Base-by-base conservation (phyloP, 1,139 yeast species). In the Candida tropicalis region DNA sequence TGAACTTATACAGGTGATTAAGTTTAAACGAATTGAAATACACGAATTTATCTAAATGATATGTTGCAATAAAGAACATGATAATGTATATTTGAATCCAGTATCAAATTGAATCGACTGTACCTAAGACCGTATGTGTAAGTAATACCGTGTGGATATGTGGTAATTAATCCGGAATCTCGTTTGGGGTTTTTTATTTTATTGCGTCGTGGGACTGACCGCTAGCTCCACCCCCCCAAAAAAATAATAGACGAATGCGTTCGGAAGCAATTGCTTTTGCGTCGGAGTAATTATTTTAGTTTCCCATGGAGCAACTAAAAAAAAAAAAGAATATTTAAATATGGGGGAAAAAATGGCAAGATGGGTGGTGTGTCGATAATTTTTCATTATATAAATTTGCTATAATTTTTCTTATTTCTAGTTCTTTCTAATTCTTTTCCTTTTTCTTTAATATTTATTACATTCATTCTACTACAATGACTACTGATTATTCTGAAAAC, bases 401-500 rank as follows among this genome's bases (percentile, higher is more conserved):
- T 20, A 20, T 9, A 20, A 29, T 9, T 33, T 25, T 20, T 16
- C 38, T 11, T 17, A 11, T 17, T 10, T 26, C 20, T 26, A 16
- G 11, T 31, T 15, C 34, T 17, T 18, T n/a, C 7, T 15, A 5
- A 4, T 28, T 9, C 16, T 28, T 16, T 5, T 12, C 7, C 4
- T 3, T 13, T 16, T 28, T 2, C 5, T 26, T 12, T 7, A n/a
- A 4, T 12, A 26, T 12, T 29, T 12, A 12, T n/a, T 27, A 16
- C 35, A 23, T 5, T 28, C 13, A 12, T 15, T n/a, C n/a, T n/a
- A 3, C 12, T 5, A 24, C 26, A 9, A 25, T 35, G 13, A 38
- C 32, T 29, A 13, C 40, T 24, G 44, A 43, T 22, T 60, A 48
- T 50, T 45, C 56, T 24, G 37, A 40, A 12, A 39, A 51, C 18